Evolutionary conservation across 306 rosid genomes (phyloP).

Genomic region (Astragalus membranaceus): DNA sequence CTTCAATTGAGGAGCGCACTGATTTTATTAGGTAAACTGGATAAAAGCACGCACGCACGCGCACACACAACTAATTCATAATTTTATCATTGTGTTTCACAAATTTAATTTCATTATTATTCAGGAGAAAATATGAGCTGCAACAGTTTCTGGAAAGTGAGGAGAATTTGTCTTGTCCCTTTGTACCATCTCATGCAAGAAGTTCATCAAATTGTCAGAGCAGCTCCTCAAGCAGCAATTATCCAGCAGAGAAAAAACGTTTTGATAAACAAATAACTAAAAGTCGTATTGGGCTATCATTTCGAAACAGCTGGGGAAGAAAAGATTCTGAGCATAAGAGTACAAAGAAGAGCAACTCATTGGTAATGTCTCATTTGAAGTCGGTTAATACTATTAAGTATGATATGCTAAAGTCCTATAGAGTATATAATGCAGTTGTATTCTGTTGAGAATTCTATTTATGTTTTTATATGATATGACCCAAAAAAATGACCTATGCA

Average conservation of each 20-base stretch:
- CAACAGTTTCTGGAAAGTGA: constrained; percentile 39
- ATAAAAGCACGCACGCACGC: neutral
- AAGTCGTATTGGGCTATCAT: constrained; percentile 57
- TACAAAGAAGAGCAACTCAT: constrained; percentile 44
- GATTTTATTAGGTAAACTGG: constrained; percentile 71
- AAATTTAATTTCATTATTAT: constrained; percentile 17
- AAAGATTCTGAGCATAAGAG: constrained; percentile 58
- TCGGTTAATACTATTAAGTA: neutral
- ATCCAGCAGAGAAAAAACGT: constrained; percentile 35
- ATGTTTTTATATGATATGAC: too few species aligned
- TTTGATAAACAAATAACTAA: constrained; percentile 50
- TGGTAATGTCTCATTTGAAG: constrained; percentile 45
- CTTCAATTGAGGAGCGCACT: constrained; percentile 66
- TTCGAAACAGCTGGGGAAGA: constrained; percentile 73
- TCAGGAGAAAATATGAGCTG: constrained; percentile 87
- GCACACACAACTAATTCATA: neutral
- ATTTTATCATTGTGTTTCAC: neutral
- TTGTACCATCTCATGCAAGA: constrained; percentile 30
- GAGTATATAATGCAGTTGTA: neutral
- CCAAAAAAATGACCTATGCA: neutral
- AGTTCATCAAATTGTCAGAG: neutral
- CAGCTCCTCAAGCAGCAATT: constrained; percentile 17
- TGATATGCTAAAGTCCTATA: neutral
- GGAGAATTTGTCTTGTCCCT: constrained; percentile 49
- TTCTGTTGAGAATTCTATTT: neutral